These are phyloP conservation scores for Aspergillus heteromorphus DNA, from an alignment of 495 filamentous ascomycete genomes.

Conservation along the genomic window DNA sequence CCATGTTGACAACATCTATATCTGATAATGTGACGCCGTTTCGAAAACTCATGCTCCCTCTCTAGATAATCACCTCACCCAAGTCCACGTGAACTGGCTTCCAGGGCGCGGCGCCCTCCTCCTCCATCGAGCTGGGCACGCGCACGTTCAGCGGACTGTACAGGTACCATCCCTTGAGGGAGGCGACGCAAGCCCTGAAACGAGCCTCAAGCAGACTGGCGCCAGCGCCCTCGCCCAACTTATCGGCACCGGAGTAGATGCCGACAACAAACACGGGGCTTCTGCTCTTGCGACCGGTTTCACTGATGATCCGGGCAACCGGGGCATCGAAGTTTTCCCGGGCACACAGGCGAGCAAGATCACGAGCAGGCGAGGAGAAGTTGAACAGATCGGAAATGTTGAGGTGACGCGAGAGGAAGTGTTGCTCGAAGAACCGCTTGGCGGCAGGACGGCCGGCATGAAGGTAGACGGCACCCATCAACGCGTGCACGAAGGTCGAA, in stretches of 20 bases:
- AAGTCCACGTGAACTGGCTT: constrained; percentile 81
- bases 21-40: constrained; percentile 20
- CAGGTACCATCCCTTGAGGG: constrained; percentile 91
- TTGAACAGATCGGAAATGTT: constrained; percentile 71
- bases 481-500: constrained; percentile 69
- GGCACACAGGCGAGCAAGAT: constrained; percentile 72
- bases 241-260: constrained; percentile 81
- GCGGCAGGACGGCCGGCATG: constrained; percentile 64
- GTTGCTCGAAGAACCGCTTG: constrained; percentile 74
- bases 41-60: constrained; percentile 17
- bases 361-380: constrained; percentile 75
- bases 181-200: constrained; percentile 69
- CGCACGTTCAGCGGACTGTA: constrained; percentile 71
- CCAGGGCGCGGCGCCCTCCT: constrained; percentile 58
- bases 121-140: constrained; percentile 79
- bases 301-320: constrained; percentile 76
- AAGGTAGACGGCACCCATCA: constrained; percentile 78
- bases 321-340: constrained; percentile 86
- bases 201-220: constrained; percentile 70
- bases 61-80: constrained; percentile 80
- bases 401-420: constrained; percentile 76
- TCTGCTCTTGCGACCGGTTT: constrained; percentile 78
- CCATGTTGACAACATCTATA: background rate
- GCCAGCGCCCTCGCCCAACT: constrained; percentile 81
- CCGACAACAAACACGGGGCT: constrained; percentile 93